Conservation (phyloP, 441 rosid species). For the Corymbia calophylla region DNA sequence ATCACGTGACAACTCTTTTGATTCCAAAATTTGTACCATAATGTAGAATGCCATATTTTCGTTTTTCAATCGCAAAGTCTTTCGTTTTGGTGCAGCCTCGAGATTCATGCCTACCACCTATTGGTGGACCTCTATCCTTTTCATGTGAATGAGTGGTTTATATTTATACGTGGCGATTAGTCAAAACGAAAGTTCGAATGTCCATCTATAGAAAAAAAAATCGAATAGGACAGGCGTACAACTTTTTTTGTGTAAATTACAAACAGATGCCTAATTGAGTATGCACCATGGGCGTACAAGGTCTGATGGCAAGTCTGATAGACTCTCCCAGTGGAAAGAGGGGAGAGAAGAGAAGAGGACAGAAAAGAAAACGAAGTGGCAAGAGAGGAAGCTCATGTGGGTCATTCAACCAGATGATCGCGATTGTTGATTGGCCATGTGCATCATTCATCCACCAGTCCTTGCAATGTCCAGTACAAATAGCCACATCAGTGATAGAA, state of each 20-base stretch:
- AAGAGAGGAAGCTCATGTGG: not conserved
- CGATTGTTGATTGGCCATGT: not conserved
- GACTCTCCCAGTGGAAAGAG: not conserved
- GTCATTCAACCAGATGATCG: not conserved
- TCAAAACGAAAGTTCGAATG: not conserved
- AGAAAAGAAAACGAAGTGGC: not conserved
- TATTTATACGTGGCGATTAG: not conserved
- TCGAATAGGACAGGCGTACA: not conserved
- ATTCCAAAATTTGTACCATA: not conserved
- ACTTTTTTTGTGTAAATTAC: not conserved
- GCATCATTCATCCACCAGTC: not conserved
- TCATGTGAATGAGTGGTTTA: not conserved
- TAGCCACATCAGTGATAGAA: not conserved
- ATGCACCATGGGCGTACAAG: not conserved
- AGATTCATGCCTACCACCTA: not conserved
- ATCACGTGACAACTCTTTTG: not conserved
- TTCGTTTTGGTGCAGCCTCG: not conserved
- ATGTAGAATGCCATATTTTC: not conserved
- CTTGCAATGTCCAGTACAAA: not conserved
- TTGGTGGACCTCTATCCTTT: not conserved
- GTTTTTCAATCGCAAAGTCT: not conserved
- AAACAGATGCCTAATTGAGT: not conserved
- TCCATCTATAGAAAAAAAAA: not conserved
- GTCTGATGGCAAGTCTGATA: too few species aligned
- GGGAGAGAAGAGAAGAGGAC: not conserved